Percentiles rank a stretch among this genome's conserved stretches.
phyloP scores from a whole-genome alignment of 2,329 filamentous ascomycete genomes.

The Alternaria viburni region DNA sequence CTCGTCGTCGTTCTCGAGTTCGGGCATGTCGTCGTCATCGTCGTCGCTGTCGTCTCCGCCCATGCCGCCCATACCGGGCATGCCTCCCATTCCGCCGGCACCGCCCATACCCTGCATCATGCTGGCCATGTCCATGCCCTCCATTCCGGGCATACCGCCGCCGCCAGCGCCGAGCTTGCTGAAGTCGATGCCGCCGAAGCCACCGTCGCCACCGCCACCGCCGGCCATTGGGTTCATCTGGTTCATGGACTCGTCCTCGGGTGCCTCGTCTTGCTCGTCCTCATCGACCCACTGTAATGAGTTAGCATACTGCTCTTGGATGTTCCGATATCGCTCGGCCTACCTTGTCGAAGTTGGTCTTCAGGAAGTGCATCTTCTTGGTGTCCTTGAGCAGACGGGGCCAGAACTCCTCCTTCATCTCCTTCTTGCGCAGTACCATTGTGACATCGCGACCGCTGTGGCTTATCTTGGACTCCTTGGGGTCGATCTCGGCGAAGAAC shows the following conservation, averaged over 20 bases:
- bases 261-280: slow-evolving; percentile 93
- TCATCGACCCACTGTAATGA: slow-evolving; percentile 82
- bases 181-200: slow-evolving; percentile 91
- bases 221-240: slow-evolving; percentile 61
- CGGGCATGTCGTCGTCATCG: slow-evolving; percentile 77
- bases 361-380: slow-evolving; percentile 92
- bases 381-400: slow-evolving; percentile 88
- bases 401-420: slow-evolving; percentile 93
- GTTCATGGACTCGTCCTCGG: slow-evolving; percentile 71
- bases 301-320: slow-evolving; percentile 25
- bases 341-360: slow-evolving; percentile 98
- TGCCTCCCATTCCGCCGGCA: slow-evolving; percentile 23
- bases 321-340: slow-evolving; percentile 23
- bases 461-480: slow-evolving; percentile 80
- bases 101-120: slow-evolving; percentile 44
- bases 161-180: slow-evolving; percentile 74
- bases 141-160: slow-evolving; percentile 50
- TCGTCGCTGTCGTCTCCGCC: slow-evolving; percentile 56
- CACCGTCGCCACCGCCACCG: slow-evolving; percentile 61
- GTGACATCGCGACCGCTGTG: slow-evolving; percentile 89
- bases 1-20: slow-evolving; percentile 58
- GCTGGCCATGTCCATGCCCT: slow-evolving; percentile 37
- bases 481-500: slow-evolving; percentile 90
- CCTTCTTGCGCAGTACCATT: slow-evolving; percentile 95
- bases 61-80: slow-evolving; percentile 30